Evolutionary conservation across 306 rosid species (phyloP), one percentile per base, ranked within the genome.

Genomic region (Hippophae gyantsensis): DNA sequence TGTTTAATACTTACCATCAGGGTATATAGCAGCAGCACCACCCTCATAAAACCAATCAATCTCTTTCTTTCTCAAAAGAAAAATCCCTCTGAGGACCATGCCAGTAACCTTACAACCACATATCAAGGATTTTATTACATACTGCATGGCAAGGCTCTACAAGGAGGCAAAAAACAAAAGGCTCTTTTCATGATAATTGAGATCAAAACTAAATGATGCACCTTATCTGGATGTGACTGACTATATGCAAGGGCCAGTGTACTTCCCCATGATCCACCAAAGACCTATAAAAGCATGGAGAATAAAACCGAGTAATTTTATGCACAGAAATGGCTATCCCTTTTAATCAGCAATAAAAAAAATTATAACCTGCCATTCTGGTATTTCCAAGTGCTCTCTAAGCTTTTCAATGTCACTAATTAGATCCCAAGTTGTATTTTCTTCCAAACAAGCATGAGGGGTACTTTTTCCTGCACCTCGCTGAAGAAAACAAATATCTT

Each of bases 41-140:
- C 98, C 96, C 80, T 87, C 95, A n/a, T 92, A 87, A 85, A 92
- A 92, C 98, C 98, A 92, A 72, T 92, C 89, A 69, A 92, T 73
- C 82, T 92, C 96, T 75, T 87, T 92, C 82, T 81, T 87, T 75
- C 96, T 81, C 79, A 87, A 50, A 42, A 92, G 93, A 70, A 92
- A 92, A 52, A 92, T 85, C 43, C 98, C 98, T 70, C 96, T 72
- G 38, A 92, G 95, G 64, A 85, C 72, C 68, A 92, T 63, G 69
- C 95, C 93, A 65, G 95, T 85, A 69, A 92, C 96, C 95, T 90
- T 65, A 59, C 32, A 72, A 71, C 77, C 72, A 71, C 68, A 76
- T 63, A 43, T 76, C 60, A 57, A n/a, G 41, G 52, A 63, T 10
- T 48, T 41, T 43, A 66, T 55, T 57, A 67, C 67, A 74, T 59